Evolutionary conservation across 2,329 filamentous ascomycete species (phyloP).

Genomic region (Nigrospora sphaerica): DNA sequence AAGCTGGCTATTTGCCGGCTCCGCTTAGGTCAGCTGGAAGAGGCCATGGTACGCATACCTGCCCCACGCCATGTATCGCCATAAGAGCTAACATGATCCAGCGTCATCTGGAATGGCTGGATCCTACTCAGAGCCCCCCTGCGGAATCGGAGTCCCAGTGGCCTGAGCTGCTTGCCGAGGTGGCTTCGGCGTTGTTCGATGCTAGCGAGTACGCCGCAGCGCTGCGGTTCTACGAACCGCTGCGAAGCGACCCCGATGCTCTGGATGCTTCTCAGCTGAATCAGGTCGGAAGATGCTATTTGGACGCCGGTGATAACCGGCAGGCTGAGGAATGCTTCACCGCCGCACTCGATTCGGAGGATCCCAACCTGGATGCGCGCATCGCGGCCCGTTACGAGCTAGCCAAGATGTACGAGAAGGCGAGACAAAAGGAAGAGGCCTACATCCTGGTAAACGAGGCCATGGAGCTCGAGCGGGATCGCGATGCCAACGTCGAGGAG

Average conservation of each 20-base stretch:
- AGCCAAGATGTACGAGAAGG: slow-evolving; percentile 76
- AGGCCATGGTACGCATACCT: slow-evolving; percentile 60
- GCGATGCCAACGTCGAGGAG: slow-evolving; percentile 13
- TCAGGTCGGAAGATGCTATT: slow-evolving; percentile 61
- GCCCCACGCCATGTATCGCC: background rate
- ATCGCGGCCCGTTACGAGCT: slow-evolving; percentile 74
- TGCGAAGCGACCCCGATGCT: slow-evolving; percentile 39
- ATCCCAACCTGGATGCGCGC: slow-evolving; percentile 41
- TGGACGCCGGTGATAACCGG: slow-evolving; percentile 52
- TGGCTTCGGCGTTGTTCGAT: slow-evolving; percentile 41
- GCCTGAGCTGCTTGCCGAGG: slow-evolving; percentile 71
- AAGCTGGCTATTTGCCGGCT: slow-evolving; percentile 82
- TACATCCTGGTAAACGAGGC: slow-evolving; percentile 72
- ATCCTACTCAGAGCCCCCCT: slow-evolving; percentile 50
- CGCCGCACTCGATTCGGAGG: slow-evolving; percentile 64
- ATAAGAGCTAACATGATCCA: slow-evolving; percentile 17
- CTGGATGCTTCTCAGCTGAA: slow-evolving; percentile 46
- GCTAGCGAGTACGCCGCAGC: slow-evolving; percentile 30
- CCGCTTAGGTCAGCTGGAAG: slow-evolving; percentile 57
- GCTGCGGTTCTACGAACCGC: slow-evolving; percentile 48
- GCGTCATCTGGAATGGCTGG: slow-evolving; percentile 64
- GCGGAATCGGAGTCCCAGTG: slow-evolving; percentile 54
- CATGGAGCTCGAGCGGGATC: slow-evolving; percentile 52
- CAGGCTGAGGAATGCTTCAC: slow-evolving; percentile 75
- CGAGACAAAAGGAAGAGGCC: slow-evolving; percentile 67